These are phyloP conservation scores for Dactylellina drechsleri DNA, from an alignment of 2,329 filamentous ascomycete species.

Conservation along the genomic window DNA sequence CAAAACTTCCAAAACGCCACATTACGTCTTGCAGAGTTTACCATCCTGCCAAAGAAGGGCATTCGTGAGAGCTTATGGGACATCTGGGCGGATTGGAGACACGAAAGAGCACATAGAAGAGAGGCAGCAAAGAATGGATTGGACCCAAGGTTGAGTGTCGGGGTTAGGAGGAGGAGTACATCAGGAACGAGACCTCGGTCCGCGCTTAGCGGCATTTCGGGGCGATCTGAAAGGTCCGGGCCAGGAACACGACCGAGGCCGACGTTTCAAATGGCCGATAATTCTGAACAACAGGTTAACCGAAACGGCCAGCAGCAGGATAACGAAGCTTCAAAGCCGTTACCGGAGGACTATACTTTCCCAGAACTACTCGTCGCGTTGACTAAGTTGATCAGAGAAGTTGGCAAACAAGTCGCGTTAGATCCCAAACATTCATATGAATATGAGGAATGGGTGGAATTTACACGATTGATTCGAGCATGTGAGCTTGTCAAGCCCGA, in stretches of 20 bases:
- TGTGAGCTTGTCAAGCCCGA: conserved; percentile 62
- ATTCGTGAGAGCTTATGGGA: conserved; percentile 32
- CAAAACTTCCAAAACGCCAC: conserved; percentile 71
- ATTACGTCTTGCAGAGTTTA: conserved; percentile 71
- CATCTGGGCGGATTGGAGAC: conserved; percentile 16
- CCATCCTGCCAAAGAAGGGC: conserved; percentile 70
- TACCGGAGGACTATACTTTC: conserved; percentile 48
- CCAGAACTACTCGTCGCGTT: conserved; percentile 37
- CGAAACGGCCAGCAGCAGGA: neutral
- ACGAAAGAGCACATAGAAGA: neutral
- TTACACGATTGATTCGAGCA: conserved; percentile 74
- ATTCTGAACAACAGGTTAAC: conserved; percentile 17
- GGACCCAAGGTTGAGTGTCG: conserved; percentile 60
- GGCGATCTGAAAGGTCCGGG: neutral
- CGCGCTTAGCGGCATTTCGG: neutral
- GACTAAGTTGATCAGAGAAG: conserved; percentile 30
- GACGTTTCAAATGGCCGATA: conserved; percentile 15
- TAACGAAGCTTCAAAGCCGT: conserved; percentile 11
- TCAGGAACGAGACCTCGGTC: neutral
- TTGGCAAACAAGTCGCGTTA: conserved; percentile 55
- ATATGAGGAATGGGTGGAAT: conserved; percentile 89
- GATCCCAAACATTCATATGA: conserved; percentile 73
- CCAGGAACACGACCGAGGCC: neutral
- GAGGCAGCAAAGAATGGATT: conserved; percentile 22
- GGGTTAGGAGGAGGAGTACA: conserved; percentile 16